phyloP scores from a whole-genome alignment of 345 rosid species.

The Laguncularia racemosa region DNA sequence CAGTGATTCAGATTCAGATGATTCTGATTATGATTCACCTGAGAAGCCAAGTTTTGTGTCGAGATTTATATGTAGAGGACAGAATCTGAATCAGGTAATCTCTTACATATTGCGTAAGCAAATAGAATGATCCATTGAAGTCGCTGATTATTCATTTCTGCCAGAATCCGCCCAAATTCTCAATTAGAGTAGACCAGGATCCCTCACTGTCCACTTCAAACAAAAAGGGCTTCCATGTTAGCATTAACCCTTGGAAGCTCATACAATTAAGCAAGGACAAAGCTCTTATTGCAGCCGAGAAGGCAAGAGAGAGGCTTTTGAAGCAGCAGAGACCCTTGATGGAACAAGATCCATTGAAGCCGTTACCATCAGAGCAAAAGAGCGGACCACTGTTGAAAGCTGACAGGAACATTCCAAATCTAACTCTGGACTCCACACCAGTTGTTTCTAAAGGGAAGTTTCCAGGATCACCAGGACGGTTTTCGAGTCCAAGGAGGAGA shows the following conservation, averaged over 20 bases:
- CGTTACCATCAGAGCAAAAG: slow-evolving; percentile 78
- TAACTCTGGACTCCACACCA: slow-evolving; percentile 37
- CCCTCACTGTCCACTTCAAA: slow-evolving; percentile 39
- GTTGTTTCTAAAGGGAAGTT: slow-evolving; percentile 34
- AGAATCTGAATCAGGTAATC: slow-evolving; percentile 42
- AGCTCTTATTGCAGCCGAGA: slow-evolving; percentile 87
- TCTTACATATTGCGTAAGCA: background rate
- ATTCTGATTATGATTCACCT: slow-evolving; percentile 73
- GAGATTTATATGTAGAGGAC: slow-evolving; percentile 54
- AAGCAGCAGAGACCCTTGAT: slow-evolving; percentile 33
- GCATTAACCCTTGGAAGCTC: slow-evolving; percentile 88
- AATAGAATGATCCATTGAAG: slow-evolving; percentile 1
- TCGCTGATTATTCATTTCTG: background rate
- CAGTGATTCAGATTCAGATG: slow-evolving; percentile 71
- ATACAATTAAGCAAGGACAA: slow-evolving; percentile 74
- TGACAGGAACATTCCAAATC: slow-evolving; percentile 28
- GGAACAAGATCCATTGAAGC: slow-evolving; percentile 50
- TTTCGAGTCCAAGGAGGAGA: slow-evolving; percentile 85
- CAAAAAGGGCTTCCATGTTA: slow-evolving; percentile 68
- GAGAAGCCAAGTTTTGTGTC: slow-evolving; percentile 57
- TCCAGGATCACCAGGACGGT: slow-evolving; percentile 51
- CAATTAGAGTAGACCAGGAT: slow-evolving; percentile 64
- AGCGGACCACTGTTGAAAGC: slow-evolving; percentile 50
- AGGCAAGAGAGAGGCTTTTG: slow-evolving; percentile 69
- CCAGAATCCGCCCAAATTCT: slow-evolving; percentile 55